Conservation (phyloP, 371 early-diverging fungal genomes). For the Syncephalastrum sp. region DNA sequence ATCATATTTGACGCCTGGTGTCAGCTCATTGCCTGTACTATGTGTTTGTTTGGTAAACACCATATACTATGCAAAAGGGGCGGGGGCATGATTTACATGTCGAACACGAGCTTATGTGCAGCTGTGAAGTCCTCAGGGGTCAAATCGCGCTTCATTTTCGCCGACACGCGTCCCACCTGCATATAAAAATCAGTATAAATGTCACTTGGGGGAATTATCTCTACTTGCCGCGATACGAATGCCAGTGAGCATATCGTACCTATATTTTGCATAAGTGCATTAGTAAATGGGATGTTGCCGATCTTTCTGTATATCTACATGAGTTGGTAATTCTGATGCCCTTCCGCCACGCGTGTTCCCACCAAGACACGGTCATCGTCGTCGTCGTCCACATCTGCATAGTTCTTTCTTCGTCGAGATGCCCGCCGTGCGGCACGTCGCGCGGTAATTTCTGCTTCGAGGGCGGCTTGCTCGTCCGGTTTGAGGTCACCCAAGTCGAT, state of each 20-base stretch:
- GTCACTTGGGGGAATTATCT: not conserved
- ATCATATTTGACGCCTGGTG: constrained; percentile 90
- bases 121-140: constrained; percentile 78
- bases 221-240: constrained; percentile 78
- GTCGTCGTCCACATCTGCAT: constrained; percentile 34
- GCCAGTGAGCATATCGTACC: constrained; percentile 94
- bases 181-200: not conserved
- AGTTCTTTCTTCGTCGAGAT: constrained; percentile 8
- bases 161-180: constrained; percentile 68
- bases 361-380: constrained; percentile 55
- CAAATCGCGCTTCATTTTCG: constrained; percentile 72
- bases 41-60: not conserved
- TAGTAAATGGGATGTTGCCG: not conserved
- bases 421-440: constrained; percentile 40
- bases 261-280: not conserved
- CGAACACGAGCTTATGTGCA: constrained; percentile 91
- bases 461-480: constrained; percentile 34
- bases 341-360: constrained; percentile 66
- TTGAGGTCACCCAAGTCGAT: constrained; percentile 32
- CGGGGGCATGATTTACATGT: constrained; percentile 56
- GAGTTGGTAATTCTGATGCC: constrained; percentile 72
- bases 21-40: constrained; percentile 88
- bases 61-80: not conserved
- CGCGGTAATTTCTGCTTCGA: constrained; percentile 39
- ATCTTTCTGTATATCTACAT: constrained; percentile 57